A percentile compares a stretch with the other conserved stretches of the same genome.
phyloP scores from a whole-genome alignment of 805 yeast genomes.

The Diddensiella transvaalensis region DNA sequence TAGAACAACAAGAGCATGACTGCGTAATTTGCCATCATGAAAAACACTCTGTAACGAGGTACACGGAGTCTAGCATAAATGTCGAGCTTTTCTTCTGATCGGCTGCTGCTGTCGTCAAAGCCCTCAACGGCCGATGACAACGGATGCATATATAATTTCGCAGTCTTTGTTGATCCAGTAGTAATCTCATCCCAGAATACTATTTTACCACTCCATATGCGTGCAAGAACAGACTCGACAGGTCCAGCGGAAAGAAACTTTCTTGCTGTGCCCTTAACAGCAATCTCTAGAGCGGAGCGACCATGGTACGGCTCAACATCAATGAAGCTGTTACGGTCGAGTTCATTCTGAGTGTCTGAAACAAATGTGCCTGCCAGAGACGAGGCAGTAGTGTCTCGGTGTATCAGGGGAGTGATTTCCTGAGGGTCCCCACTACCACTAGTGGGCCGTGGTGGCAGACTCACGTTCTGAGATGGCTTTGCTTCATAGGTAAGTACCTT shows the following conservation, averaged over 20 bases:
- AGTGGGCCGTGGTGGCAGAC: neutral
- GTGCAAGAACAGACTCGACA: conserved; percentile 27
- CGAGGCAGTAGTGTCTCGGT: neutral
- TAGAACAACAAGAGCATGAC: conserved; percentile 29
- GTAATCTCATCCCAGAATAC: conserved; percentile 34
- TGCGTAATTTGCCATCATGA: conserved; percentile 30
- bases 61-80: conserved; percentile 32
- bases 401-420: conserved; percentile 7
- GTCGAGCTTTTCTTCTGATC: conserved; percentile 15
- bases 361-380: neutral
- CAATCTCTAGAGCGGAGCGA: conserved; percentile 16
- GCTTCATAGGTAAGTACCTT: conserved; percentile 19
- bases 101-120: neutral
- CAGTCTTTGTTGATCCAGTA: conserved; percentile 24
- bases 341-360: conserved; percentile 1
- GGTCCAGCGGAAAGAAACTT: conserved; percentile 29
- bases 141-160: conserved; percentile 23
- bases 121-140: neutral
- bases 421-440: neutral
- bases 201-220: conserved; percentile 34
- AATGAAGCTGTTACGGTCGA: neutral
- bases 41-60: conserved; percentile 30
- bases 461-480: neutral
- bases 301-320: conserved; percentile 1
- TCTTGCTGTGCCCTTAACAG: conserved; percentile 22